Percentiles rank a stretch among this genome's conserved stretches.
Evolutionary conservation across 1,139 yeast genomes (phyloP).

Genomic region (Arxiozyma heterogenica): DNA sequence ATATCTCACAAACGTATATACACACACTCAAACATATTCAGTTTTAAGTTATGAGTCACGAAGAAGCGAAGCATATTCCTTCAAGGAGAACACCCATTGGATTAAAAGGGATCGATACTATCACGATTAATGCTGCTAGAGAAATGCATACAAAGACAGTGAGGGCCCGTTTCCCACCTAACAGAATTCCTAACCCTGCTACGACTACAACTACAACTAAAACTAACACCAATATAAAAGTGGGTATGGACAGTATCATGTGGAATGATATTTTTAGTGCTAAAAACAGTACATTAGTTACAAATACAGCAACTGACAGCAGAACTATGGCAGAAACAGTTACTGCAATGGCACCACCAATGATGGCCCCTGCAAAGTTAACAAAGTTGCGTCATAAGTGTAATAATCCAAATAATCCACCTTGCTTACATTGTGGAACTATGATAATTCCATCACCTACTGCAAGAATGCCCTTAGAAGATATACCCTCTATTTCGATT

Average conservation of each 20-base stretch:
- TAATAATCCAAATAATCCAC: slow-evolving; percentile 34
- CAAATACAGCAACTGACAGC: not conserved
- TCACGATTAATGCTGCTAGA: slow-evolving; percentile 54
- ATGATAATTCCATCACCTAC: slow-evolving; percentile 69
- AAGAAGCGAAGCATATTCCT: not conserved
- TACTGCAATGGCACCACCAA: slow-evolving; percentile 4
- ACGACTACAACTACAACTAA: slow-evolving; percentile 15
- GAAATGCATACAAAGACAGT: slow-evolving; percentile 43
- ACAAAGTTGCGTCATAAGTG: slow-evolving; percentile 19
- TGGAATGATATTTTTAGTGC: slow-evolving; percentile 4
- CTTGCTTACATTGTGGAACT: slow-evolving; percentile 55
- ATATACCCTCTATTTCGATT: slow-evolving; percentile 56
- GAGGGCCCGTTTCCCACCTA: slow-evolving; percentile 12
- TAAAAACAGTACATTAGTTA: slow-evolving; percentile 1
- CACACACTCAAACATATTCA: no score
- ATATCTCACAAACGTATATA: no score
- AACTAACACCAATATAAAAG: not conserved
- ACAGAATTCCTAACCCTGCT: slow-evolving; percentile 9
- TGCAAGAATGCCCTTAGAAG: slow-evolving; percentile 51
- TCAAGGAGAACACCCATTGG: not conserved
- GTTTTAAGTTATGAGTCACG: slow-evolving; percentile 3
- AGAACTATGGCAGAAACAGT: slow-evolving; percentile 1
- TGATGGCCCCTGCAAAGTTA: slow-evolving; percentile 9
- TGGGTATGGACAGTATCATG: not conserved
- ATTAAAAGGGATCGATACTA: slow-evolving; percentile 41